Percentiles rank a stretch among this genome's conserved stretches.
Evolutionary conservation across 2,329 filamentous ascomycete species (phyloP).

Genomic region (Exophiala sp.): DNA sequence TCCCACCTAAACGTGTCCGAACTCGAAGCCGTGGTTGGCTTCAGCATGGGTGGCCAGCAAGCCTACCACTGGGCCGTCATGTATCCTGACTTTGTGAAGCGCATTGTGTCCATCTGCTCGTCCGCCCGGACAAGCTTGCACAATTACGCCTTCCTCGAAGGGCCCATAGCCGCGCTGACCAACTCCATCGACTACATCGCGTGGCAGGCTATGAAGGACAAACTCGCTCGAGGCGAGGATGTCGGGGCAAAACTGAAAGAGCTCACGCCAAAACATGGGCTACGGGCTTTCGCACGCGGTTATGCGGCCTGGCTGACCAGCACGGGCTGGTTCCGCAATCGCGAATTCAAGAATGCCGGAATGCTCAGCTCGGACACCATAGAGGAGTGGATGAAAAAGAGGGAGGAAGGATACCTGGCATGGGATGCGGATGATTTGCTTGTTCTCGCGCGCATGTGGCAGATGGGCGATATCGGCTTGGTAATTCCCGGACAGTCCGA

Average conservation of each 20-base stretch:
- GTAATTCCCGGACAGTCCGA: conserved; percentile 20
- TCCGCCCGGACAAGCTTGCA: conserved; percentile 46
- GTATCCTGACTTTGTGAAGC: conserved; percentile 41
- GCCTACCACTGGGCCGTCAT: conserved; percentile 48
- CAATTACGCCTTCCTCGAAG: conserved; percentile 49
- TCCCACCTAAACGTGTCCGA: conserved; percentile 34
- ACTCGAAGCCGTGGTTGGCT: conserved; percentile 45
- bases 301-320: conserved; percentile 50
- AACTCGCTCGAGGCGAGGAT: conserved; percentile 24
- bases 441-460: conserved; percentile 45
- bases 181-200: conserved; percentile 41
- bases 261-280: conserved; percentile 34
- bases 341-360: conserved; percentile 34
- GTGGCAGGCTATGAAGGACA: conserved; percentile 25
- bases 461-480: conserved; percentile 38
- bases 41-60: conserved; percentile 52
- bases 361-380: conserved; percentile 33
- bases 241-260: conserved; percentile 31
- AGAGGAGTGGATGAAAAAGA: conserved; percentile 38
- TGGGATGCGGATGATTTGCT: conserved; percentile 48
- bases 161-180: conserved; percentile 43
- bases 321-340: conserved; percentile 45
- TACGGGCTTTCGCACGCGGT: conserved; percentile 45
- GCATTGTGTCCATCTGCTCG: conserved; percentile 45
- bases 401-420: conserved; percentile 31